Evolutionary conservation across 73 alveolate species (phyloP).

Genomic region (Blepharisma japonicum): DNA sequence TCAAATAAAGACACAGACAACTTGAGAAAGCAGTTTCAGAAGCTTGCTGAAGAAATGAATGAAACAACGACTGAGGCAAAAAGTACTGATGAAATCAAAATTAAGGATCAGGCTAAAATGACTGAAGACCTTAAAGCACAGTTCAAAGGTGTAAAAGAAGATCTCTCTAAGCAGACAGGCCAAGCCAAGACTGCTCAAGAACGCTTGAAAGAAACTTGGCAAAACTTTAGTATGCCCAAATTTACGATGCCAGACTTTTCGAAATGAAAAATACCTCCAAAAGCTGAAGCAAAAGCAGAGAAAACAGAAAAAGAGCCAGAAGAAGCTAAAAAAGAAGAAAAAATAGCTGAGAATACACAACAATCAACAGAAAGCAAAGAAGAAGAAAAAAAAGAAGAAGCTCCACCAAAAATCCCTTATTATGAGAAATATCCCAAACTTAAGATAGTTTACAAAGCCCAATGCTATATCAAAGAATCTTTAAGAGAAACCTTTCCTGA

Average conservation of each 20-base stretch:
- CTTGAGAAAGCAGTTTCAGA: too few species aligned
- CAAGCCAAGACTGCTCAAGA: slow-evolving; percentile 12
- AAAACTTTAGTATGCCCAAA: slow-evolving; percentile 3
- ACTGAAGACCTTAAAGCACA: slow-evolving; percentile 29
- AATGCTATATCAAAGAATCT: not conserved
- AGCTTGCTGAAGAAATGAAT: not conserved
- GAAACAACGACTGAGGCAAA: not conserved
- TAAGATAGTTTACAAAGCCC: too few species aligned
- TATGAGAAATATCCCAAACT: too few species aligned
- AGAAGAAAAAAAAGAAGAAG: not conserved
- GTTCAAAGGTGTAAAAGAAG: slow-evolving; percentile 1
- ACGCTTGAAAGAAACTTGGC: not conserved
- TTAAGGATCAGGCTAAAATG: slow-evolving; percentile 10
- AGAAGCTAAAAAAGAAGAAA: not conserved
- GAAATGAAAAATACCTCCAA: not conserved
- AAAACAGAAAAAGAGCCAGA: not conserved
- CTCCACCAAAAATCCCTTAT: not conserved
- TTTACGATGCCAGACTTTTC: slow-evolving; percentile 6
- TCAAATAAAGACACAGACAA: too few species aligned
- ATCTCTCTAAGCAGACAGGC: slow-evolving; percentile 24
- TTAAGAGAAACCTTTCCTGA: slow-evolving; percentile 25
- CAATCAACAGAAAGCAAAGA: not conserved
- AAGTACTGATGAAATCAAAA: slow-evolving; percentile 12
- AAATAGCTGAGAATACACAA: not conserved
- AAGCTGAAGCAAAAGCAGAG: not conserved